Conservation (phyloP, 1,284 basidiomycete genomes). For the Cystobasidium pallidum region DNA sequence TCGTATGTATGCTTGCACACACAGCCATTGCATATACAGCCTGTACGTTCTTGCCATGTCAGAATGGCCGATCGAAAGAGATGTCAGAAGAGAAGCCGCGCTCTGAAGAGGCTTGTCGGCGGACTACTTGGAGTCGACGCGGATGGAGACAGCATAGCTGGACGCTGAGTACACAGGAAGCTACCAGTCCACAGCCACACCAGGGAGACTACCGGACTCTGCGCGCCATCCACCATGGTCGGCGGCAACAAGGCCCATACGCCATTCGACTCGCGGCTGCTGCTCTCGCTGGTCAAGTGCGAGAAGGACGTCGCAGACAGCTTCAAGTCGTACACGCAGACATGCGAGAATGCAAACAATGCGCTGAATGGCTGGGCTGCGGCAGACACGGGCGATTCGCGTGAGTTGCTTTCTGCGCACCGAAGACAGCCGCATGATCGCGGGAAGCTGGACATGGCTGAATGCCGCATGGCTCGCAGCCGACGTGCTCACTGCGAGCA, state of each 20-base stretch:
- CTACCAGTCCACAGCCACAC: too few relatives aligned
- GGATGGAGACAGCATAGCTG: too few relatives aligned
- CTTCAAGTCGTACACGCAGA: constrained; percentile 51
- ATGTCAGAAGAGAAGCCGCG: background rate
- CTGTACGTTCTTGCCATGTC: background rate
- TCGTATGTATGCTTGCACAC: too few relatives aligned
- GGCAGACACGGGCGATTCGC: constrained; percentile 35
- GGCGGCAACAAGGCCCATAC: constrained; percentile 38
- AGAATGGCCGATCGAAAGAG: background rate
- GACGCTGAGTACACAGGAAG: too few relatives aligned
- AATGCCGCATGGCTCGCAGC: background rate
- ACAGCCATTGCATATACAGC: too few relatives aligned
- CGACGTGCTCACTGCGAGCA: constrained; percentile 51
- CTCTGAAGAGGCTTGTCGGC: background rate
- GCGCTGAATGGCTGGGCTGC: constrained; percentile 58
- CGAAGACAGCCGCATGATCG: background rate
- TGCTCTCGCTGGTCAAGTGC: constrained; percentile 57
- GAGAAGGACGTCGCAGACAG: constrained; percentile 56
- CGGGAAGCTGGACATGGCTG: constrained; percentile 19
- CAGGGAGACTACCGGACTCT: too few relatives aligned
- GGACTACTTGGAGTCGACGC: background rate
- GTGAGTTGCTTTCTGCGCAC: constrained; percentile 10
- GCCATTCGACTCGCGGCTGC: constrained; percentile 51
- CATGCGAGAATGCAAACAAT: constrained; percentile 53
- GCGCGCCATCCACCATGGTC: constrained; percentile 19